Base-by-base conservation (phyloP, 2,329 filamentous ascomycete species). In the Colletotrichum lentis region DNA sequence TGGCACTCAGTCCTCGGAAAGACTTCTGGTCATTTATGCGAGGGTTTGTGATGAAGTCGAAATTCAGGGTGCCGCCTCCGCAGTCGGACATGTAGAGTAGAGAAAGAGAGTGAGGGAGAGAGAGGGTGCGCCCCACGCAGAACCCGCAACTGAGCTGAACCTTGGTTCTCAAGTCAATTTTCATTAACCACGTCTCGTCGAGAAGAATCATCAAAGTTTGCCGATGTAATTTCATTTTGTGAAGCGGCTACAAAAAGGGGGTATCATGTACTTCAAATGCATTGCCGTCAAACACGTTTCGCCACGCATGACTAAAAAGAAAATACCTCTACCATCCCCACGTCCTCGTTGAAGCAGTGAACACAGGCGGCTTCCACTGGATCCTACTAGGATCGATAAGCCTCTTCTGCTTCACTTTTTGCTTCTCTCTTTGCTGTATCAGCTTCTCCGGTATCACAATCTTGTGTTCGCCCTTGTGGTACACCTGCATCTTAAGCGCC, bases 351-450 rank as follows among this genome's bases (percentile, higher is more conserved):
- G 91, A 92, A 1, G 95, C 94, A 31, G 91, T 94, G 76, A 98
- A 98, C 0, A 97, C 92, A 0, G 96, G 96, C 12, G 96, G 95
- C 79, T 97, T 98, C 96, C 96, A 99, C 74, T 94, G 91, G 65
- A 99, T 88, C 74, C 87, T 86, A 22, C 88, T 86, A 0, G 94
- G 85, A 69, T 97, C 91, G 71, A 99, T 94, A 52, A 86, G 81
- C 62, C 91, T 86, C 78, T 90, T 90, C 67, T 90, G 88, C 80
- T 96, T 97, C 61, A 87, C 77, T 80, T 91, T 94, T 72, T 92
- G 88, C 80, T 93, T 96, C 73, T 94, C 91, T 71, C 91, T 86
- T 74, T 92, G 88, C 77, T 91, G 86, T 65, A 97, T 84, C 59
- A 97, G 86, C 68, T 92, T 90, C 71, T 96, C 91, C 0, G 95